These are phyloP conservation scores for Pisolithus thermaeus DNA, from an alignment of 1,284 basidiomycete species.

Conservation along the genomic window DNA sequence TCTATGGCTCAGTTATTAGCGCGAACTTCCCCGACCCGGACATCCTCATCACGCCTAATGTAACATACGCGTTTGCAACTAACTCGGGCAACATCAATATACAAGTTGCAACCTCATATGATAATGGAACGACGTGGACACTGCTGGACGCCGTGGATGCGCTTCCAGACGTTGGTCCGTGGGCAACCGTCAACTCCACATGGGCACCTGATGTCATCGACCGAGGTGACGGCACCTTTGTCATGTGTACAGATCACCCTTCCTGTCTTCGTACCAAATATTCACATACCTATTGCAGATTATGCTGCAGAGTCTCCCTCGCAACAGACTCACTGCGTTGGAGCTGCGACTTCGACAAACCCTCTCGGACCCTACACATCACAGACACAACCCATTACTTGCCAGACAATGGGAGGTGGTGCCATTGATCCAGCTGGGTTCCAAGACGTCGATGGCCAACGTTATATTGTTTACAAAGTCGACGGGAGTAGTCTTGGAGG, in stretches of 20 bases:
- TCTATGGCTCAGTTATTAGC: conserved; percentile 11
- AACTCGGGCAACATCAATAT: conserved; percentile 8
- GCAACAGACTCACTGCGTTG: conserved; percentile 16
- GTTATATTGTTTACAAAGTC: conserved; percentile 19
- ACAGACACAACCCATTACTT: conserved; percentile 11
- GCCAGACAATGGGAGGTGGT: conserved; percentile 15
- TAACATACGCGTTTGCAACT: conserved; percentile 6
- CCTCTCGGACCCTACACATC: conserved; percentile 18
- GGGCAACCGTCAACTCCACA: conserved; percentile 8
- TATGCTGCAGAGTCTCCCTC: conserved; percentile 10
- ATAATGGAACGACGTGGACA: conserved; percentile 8
- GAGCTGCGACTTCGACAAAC: conserved; percentile 12
- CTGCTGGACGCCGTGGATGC: conserved; percentile 10
- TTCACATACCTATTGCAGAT: conserved; percentile 4
- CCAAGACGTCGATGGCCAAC: conserved; percentile 13
- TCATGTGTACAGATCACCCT: conserved; percentile 4
- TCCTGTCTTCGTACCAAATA: neutral
- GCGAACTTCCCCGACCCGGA: conserved; percentile 17
- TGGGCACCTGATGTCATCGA: conserved; percentile 16
- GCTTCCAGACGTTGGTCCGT: conserved; percentile 12
- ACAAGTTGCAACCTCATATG: conserved; percentile 12
- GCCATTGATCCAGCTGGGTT: conserved; percentile 21
- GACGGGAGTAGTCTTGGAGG: conserved; percentile 18
- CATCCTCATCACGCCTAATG: conserved; percentile 9
- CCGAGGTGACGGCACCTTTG: conserved; percentile 6